phyloP scores from a whole-genome alignment of 2,329 filamentous ascomycete genomes.

The Xenoacremonium recifei region DNA sequence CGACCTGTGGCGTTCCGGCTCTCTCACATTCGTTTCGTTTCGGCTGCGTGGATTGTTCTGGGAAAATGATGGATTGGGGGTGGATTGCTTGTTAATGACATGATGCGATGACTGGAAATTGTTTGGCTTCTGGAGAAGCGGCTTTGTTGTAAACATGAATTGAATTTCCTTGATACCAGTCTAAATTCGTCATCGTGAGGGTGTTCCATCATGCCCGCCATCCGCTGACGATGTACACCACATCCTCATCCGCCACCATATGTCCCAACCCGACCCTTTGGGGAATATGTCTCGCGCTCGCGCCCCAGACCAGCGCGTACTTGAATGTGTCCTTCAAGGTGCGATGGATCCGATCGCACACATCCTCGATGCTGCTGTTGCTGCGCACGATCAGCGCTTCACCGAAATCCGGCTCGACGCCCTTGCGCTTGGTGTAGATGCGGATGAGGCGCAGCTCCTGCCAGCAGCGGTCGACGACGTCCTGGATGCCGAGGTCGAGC shows the following conservation, averaged over 20 bases:
- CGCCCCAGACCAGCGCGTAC: constrained; percentile 96
- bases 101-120: constrained; percentile 25
- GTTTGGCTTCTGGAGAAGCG: constrained; percentile 18
- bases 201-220: constrained; percentile 53
- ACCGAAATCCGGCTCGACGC: constrained; percentile 80
- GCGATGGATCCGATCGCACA: constrained; percentile 92
- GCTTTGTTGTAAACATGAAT: constrained; percentile 20
- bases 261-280: constrained; percentile 89
- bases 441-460: constrained; percentile 86
- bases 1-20: no score
- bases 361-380: constrained; percentile 90
- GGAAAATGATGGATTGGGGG: constrained; percentile 8
- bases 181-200: neutral
- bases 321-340: constrained; percentile 98
- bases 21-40: constrained; percentile 16
- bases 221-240: constrained; percentile 65
- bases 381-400: constrained; percentile 91
- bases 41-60: constrained; percentile 14
- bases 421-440: constrained; percentile 96
- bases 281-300: constrained; percentile 90
- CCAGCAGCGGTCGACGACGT: constrained; percentile 95
- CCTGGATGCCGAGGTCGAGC: constrained; percentile 85
- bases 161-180: constrained; percentile 16
- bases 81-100: constrained; percentile 29
- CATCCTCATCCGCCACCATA: constrained; percentile 68